Evolutionary conservation across 805 yeast species (phyloP), one percentile per base, ranked within the genome.

Genomic region (Pichia deserticola): DNA sequence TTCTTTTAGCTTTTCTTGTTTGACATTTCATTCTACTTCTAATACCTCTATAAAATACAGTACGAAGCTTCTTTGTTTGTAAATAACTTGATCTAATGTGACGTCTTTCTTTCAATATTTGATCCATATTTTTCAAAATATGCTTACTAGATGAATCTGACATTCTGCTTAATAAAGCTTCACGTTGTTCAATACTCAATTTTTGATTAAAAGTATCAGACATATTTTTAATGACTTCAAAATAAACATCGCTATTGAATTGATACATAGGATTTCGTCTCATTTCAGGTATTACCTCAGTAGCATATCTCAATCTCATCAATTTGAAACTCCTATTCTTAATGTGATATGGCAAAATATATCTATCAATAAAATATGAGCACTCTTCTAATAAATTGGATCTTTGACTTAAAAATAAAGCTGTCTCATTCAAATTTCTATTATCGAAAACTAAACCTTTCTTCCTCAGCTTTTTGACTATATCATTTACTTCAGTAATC

Each of bases 381-480:
- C 65, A 57, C 6, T 57, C 54, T 15, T 54, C 43, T 25, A 62
- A 49, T 27, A 57, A 48, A 7, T 44, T 52, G 2, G 57, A 48
- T 36, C 59, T 51, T 8, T 45, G 29, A 39, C 64, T 57, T 34
- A 66, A 39, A 4, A 49, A 33, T 30, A 60, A 34, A 9, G 66
- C 68, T 0, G 69, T 57, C 12, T 59, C 60, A 49, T 64, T 65
- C 47, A 60, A 43, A 44, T 58, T 61, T 9, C 48, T 43, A 40
- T 60, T 60, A 25, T 63, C 57, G 29, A 68, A 52, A 4, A 60
- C 38, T 40, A 67, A 57, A 3, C 70, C 68, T 7, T 54, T 56
- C 1, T 44, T 27, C 7, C 40, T 48, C 30, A 66, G 49, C 8
- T 44, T 43, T 2, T 57, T 56, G 11, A 64, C 42, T 15, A 52